phyloP scores from a whole-genome alignment of 257 asterid genomes.

The Ocimum tenuiflorum region DNA sequence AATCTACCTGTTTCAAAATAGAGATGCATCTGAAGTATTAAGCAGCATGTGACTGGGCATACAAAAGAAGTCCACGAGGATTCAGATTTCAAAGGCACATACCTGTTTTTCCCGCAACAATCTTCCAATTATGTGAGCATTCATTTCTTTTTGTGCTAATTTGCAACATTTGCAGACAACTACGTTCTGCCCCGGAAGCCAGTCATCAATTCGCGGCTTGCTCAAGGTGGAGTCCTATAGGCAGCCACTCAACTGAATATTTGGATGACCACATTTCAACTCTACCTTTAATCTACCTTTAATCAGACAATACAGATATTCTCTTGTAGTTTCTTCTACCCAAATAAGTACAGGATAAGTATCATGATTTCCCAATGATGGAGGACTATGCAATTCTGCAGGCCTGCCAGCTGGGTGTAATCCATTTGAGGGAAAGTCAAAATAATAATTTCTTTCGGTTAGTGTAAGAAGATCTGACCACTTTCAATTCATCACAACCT shows the following conservation, averaged over 20 bases:
- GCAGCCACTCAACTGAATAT: slow-evolving; percentile 90
- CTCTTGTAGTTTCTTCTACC: not conserved
- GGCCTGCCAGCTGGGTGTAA: too few relatives aligned
- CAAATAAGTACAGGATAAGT: not conserved
- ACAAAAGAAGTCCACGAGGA: slow-evolving; percentile 59
- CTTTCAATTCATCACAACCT: too few relatives aligned
- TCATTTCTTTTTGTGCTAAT: not conserved
- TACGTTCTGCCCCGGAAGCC: slow-evolving; percentile 60
- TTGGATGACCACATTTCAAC: slow-evolving; percentile 31
- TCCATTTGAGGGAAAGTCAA: too few relatives aligned
- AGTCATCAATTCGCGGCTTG: slow-evolving; percentile 53
- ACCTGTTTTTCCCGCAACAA: not conserved
- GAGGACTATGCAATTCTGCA: too few relatives aligned
- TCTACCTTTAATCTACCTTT: not conserved
- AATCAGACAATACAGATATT: not conserved
- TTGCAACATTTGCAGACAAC: slow-evolving; percentile 45
- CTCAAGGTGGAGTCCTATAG: slow-evolving; percentile 89
- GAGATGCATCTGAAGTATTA: slow-evolving; percentile 85
- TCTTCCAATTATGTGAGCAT: not conserved
- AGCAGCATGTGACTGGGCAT: slow-evolving; percentile 90
- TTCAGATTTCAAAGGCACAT: slow-evolving; percentile 59
- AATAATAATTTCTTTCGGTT: too few relatives aligned
- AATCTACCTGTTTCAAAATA: slow-evolving; percentile 14
- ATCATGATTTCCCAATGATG: too few relatives aligned
- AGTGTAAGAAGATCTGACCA: too few relatives aligned